Base-by-base conservation (phyloP, 2,329 filamentous ascomycete genomes). In the Chaetomium globosum region DNA sequence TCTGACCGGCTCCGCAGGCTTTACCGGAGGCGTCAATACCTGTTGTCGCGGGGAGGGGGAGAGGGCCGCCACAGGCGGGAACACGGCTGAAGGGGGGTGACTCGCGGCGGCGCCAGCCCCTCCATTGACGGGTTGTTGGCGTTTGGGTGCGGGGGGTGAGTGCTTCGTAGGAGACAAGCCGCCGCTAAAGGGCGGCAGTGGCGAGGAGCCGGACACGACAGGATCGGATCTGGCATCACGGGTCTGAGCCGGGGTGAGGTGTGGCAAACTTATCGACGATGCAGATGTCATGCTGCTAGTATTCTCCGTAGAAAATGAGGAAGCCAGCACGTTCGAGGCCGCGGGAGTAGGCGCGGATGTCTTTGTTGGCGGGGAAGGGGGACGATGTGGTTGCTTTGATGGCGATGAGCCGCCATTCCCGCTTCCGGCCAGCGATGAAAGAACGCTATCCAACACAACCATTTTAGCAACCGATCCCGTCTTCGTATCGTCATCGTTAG, bases 11-110 rank as follows among this genome's bases (percentile, higher is more conserved):
- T 80, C 78, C 4, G 75, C 69, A 49, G 80, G 78, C 77, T 90
- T 87, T 69, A 85, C 79, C 1, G 86, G 87, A 28, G 87, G 86
- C 19, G 84, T 86, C 59, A 87, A 73, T 64, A 87, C 86, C 68
- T 84, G 82, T 64, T 83, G 79, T 16, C 80, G 81, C 2, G 83
- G 82, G 51, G 82, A 85, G 0, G 87, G 87, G 10, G 85, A 83
- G 56, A 90, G 73, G 1, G 83, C 79, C 49, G 85, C 81, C 2
- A 82, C 75, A 0, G 87, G 87, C 5, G 87, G 87, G 2, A 89
- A 76, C 28, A 88, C 80, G 0, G 83, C 78, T 16, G 78, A 74
- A 21, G 76, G 70, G 5, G 73, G 75, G 28, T 61, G 52, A 65
- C 67, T 61, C 21, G 61, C 54, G 19, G 54, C 51, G 21, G 51